These are phyloP conservation scores for Cytospora piceae DNA, from an alignment of 2,329 filamentous ascomycete species.

Conservation along the genomic window DNA sequence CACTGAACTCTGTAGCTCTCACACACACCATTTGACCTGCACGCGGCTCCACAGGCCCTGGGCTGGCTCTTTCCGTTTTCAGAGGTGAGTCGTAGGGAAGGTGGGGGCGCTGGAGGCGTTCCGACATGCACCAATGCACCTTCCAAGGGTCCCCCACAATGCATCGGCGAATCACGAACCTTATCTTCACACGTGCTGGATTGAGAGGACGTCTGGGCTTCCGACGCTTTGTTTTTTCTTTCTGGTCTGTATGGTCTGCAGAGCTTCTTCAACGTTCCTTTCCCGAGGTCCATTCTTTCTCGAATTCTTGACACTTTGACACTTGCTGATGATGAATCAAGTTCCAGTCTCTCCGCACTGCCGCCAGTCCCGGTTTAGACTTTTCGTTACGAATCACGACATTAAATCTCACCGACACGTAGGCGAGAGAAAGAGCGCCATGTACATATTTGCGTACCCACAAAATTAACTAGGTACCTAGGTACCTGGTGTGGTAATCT, in stretches of 20 bases:
- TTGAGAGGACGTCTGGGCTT: background rate
- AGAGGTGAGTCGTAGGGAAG: conserved; percentile 1
- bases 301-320: no score
- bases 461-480: no score
- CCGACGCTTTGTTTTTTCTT: background rate
- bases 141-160: background rate
- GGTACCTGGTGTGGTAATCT: no score
- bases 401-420: no score
- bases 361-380: no score
- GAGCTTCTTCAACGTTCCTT: background rate
- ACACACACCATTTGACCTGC: no score
- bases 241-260: background rate
- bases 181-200: background rate
- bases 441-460: no score
- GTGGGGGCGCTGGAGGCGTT: background rate
- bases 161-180: conserved; percentile 1
- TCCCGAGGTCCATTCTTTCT: background rate
- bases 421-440: no score
- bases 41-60: background rate
- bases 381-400: no score
- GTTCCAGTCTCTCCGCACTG: no score
- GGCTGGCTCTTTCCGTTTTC: background rate
- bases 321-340: no score
- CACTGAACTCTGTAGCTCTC: no score
- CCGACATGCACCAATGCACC: background rate